phyloP scores from a whole-genome alignment of 371 early-diverging fungal species.

The Mucor saturninus region DNA sequence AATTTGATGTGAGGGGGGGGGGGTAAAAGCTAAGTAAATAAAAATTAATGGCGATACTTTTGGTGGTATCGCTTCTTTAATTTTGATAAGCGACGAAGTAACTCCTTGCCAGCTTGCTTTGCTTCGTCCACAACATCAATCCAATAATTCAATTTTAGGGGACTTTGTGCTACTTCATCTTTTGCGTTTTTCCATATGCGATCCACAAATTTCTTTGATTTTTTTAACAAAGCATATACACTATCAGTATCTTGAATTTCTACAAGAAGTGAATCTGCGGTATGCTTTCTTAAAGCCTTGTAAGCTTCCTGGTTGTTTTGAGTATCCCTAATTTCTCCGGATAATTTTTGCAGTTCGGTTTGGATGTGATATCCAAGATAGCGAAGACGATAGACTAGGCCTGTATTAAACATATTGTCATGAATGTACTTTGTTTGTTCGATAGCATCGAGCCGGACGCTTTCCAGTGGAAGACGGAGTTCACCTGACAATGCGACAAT shows the following conservation, averaged over 20 bases:
- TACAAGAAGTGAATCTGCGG: conserved; percentile 1
- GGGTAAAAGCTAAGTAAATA: too few relatives aligned
- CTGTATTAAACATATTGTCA: conserved; percentile 6
- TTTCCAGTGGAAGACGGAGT: conserved; percentile 21
- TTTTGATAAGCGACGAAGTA: too few relatives aligned
- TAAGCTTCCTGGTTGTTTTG: neutral
- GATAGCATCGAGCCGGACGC: conserved; percentile 21
- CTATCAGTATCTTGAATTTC: conserved; percentile 11
- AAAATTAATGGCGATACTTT: too few relatives aligned
- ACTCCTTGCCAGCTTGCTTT: conserved; percentile 6
- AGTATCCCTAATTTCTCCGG: neutral
- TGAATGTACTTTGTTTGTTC: conserved; percentile 8
- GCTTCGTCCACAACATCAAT: conserved; percentile 17
- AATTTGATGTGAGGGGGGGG: too few relatives aligned
- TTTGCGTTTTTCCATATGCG: conserved; percentile 19
- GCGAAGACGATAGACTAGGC: conserved; percentile 1
- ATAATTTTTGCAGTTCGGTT: conserved; percentile 6
- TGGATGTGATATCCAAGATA: conserved; percentile 12
- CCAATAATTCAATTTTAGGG: conserved; percentile 20
- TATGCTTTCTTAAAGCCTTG: conserved; percentile 12
- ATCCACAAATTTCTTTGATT: conserved; percentile 4
- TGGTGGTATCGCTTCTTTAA: too few relatives aligned
- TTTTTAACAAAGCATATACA: conserved; percentile 2
- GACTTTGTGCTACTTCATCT: conserved; percentile 19
- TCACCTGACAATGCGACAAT: conserved; percentile 19